These are phyloP conservation scores for Jasminum sambac DNA, from an alignment of 257 asterid genomes.

Conservation along the genomic window DNA sequence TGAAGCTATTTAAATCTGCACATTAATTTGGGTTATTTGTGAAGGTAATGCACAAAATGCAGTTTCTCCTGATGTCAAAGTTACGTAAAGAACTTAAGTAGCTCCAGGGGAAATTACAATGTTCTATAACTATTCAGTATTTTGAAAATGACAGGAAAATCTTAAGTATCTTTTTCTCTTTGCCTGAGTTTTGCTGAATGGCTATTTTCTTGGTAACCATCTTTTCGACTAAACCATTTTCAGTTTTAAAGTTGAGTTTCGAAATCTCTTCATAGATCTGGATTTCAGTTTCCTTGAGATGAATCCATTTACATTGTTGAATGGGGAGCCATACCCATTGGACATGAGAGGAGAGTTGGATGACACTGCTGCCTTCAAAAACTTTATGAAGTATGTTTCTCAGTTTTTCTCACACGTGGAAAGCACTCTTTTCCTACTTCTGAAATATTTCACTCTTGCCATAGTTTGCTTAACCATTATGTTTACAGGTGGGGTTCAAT, in stretches of 20 bases:
- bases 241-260: constrained; percentile 8
- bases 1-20: background rate
- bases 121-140: background rate
- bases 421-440: constrained; percentile 11
- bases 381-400: constrained; percentile 72
- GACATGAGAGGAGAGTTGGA: constrained; percentile 98
- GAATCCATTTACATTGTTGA: constrained; percentile 84
- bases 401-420: constrained; percentile 9
- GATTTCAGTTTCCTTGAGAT: constrained; percentile 94
- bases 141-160: background rate
- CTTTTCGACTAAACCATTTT: constrained; percentile 3
- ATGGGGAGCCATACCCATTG: constrained; percentile 80
- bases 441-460: constrained; percentile 14
- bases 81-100: background rate
- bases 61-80: background rate
- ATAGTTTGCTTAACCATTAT: constrained; percentile 19
- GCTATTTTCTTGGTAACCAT: background rate
- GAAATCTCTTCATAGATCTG: constrained; percentile 51
- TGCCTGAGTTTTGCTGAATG: background rate
- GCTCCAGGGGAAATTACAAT: background rate
- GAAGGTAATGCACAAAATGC: background rate
- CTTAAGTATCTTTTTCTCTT: background rate
- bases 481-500: constrained; percentile 72
- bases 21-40: background rate
- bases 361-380: constrained; percentile 91